These are phyloP conservation scores for Tilletia indica DNA, from an alignment of 1,284 basidiomycete genomes.

Conservation along the genomic window DNA sequence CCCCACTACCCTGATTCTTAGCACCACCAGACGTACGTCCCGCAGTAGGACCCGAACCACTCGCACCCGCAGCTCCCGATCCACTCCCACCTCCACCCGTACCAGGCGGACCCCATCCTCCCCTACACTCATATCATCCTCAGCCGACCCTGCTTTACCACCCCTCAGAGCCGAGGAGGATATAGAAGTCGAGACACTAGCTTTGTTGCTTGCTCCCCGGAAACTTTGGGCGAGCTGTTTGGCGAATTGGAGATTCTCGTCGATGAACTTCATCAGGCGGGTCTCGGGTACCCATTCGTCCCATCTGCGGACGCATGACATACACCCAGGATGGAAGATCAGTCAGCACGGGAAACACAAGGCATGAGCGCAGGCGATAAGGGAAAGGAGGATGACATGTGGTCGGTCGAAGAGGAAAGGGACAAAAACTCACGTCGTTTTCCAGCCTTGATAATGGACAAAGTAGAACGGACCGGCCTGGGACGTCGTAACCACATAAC, in stretches of 20 bases:
- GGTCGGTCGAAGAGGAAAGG: background rate
- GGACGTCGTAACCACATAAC: constrained; percentile 66
- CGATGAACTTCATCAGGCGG: constrained; percentile 82
- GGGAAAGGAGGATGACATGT: background rate
- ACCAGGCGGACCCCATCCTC: constrained; percentile 53
- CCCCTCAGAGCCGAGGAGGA: too few relatives aligned
- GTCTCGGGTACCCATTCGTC: constrained; percentile 92
- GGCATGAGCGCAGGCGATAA: background rate
- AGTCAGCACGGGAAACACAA: background rate
- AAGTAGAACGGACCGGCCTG: constrained; percentile 78
- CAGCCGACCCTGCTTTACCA: background rate
- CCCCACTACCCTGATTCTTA: constrained; percentile 20
- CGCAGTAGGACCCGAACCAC: constrained; percentile 30
- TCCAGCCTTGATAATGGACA: constrained; percentile 99
- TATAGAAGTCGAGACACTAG: constrained; percentile 26
- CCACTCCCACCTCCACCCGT: constrained; percentile 7
- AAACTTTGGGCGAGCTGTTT: constrained; percentile 50
- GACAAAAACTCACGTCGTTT: constrained; percentile 75
- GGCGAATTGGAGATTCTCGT: constrained; percentile 78
- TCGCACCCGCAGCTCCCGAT: constrained; percentile 47
- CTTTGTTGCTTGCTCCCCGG: constrained; percentile 9
- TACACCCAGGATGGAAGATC: background rate
- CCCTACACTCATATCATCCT: constrained; percentile 31
- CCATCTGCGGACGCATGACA: constrained; percentile 66
- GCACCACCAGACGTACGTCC: background rate